Conservation (phyloP, 495 filamentous ascomycete species). For the Lasiosphaeris hirsuta region DNA sequence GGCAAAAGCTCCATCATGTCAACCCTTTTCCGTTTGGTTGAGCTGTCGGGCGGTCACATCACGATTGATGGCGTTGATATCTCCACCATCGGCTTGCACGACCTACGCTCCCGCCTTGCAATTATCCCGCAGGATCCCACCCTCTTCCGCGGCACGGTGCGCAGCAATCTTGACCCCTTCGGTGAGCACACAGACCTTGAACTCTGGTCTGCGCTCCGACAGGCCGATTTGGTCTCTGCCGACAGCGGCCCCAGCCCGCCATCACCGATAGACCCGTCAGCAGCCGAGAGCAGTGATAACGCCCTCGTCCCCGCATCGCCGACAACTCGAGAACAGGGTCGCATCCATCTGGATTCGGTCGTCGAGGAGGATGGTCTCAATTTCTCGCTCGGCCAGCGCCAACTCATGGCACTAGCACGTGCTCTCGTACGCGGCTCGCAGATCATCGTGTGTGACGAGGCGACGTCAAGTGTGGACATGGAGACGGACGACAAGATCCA, state of each 20-base stretch:
- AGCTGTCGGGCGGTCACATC: slow-evolving; percentile 79
- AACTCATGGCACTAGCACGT: slow-evolving; percentile 90
- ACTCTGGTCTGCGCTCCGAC: slow-evolving; percentile 80
- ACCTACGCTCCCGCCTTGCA: slow-evolving; percentile 81
- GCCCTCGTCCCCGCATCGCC: slow-evolving; percentile 9
- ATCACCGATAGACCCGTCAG: slow-evolving; percentile 3
- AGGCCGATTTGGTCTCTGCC: slow-evolving; percentile 68
- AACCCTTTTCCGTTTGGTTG: slow-evolving; percentile 85
- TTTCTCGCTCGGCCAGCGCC: slow-evolving; percentile 93
- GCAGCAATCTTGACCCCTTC: slow-evolving; percentile 91
- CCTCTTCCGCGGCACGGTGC: slow-evolving; percentile 86
- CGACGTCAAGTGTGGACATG: slow-evolving; percentile 89
- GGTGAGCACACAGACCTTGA: slow-evolving; percentile 81
- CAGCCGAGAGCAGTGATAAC: slow-evolving; percentile 9
- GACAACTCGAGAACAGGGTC: slow-evolving; percentile 34
- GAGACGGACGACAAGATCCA: slow-evolving; percentile 97
- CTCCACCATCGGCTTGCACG: slow-evolving; percentile 74
- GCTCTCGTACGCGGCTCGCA: slow-evolving; percentile 81
- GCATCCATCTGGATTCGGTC: slow-evolving; percentile 75
- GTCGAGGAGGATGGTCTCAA: slow-evolving; percentile 96
- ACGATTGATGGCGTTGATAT: slow-evolving; percentile 91
- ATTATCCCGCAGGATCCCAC: slow-evolving; percentile 98
- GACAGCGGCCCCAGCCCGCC: slow-evolving; percentile 36
- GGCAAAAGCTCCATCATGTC: slow-evolving; percentile 95
- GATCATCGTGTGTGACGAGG: slow-evolving; percentile 96